Evolutionary conservation across 1,284 basidiomycete species (phyloP).

Genomic region (Dichomitus squalens): DNA sequence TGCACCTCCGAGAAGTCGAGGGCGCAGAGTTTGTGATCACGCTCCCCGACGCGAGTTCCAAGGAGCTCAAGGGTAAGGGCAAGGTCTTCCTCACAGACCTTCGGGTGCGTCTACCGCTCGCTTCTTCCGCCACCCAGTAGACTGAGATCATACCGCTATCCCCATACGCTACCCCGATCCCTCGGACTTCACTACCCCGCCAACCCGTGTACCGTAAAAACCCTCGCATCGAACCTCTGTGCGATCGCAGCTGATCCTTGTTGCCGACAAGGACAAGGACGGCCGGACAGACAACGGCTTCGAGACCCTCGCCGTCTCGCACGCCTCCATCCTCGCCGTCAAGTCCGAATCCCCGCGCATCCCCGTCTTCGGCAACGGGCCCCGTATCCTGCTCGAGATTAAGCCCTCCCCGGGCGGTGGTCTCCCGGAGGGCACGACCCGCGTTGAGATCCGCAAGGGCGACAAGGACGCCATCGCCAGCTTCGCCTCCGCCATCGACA

Average conservation of each 20-base stretch:
- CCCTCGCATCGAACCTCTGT: no score
- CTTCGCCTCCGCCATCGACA: slow-evolving; percentile 71
- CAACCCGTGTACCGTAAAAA: neutral
- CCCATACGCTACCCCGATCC: neutral
- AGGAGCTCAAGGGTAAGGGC: slow-evolving; percentile 62
- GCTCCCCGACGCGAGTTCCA: slow-evolving; percentile 38
- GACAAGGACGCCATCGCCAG: slow-evolving; percentile 66
- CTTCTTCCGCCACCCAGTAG: neutral
- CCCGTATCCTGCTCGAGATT: slow-evolving; percentile 68
- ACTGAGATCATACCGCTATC: slow-evolving; percentile 2
- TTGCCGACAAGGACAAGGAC: slow-evolving; percentile 40
- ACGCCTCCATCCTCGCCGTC: slow-evolving; percentile 64
- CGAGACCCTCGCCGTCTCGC: slow-evolving; percentile 58
- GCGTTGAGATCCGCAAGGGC: slow-evolving; percentile 55
- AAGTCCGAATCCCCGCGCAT: slow-evolving; percentile 71
- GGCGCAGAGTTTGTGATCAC: slow-evolving; percentile 51
- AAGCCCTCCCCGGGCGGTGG: slow-evolving; percentile 67
- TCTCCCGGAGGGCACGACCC: slow-evolving; percentile 57
- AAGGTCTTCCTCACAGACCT: slow-evolving; percentile 68
- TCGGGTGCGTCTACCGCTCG: slow-evolving; percentile 49
- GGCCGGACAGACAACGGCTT: slow-evolving; percentile 39
- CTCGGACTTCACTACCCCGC: neutral
- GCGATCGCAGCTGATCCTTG: slow-evolving; percentile 65
- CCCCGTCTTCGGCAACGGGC: slow-evolving; percentile 49
- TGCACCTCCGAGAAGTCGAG: slow-evolving; percentile 55